These are phyloP conservation scores for Saturnispora silvae DNA, from an alignment of 805 yeast species.

Conservation along the genomic window DNA sequence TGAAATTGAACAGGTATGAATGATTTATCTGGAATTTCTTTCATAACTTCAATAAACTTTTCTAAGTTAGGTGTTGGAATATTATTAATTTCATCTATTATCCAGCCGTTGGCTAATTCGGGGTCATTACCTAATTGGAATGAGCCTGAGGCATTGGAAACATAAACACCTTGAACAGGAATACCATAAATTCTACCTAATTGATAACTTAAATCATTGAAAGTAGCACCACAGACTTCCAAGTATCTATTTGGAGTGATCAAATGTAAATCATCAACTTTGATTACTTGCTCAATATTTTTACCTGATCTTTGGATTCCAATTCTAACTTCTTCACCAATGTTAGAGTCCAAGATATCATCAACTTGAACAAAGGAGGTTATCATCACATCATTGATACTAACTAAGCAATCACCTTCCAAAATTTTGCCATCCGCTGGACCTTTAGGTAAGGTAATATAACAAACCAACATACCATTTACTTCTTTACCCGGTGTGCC, in stretches of 20 bases:
- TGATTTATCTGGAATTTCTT: conserved; percentile 61
- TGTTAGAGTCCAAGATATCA: conserved; percentile 62
- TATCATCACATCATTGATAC: conserved; percentile 55
- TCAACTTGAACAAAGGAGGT: conserved; percentile 74
- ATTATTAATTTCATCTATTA: conserved; percentile 69
- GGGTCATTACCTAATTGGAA: conserved; percentile 43
- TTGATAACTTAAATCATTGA: conserved; percentile 80
- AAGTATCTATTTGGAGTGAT: conserved; percentile 78
- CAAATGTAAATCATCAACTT: conserved; percentile 65
- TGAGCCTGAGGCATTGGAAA: conserved; percentile 68
- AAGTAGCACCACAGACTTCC: conserved; percentile 77
- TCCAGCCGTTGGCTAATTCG: conserved; percentile 67
- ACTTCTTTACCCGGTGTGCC: conserved; percentile 49
- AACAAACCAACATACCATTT: conserved; percentile 77
- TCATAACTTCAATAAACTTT: conserved; percentile 69
- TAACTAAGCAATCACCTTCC: conserved; percentile 79
- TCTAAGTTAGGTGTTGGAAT: conserved; percentile 65
- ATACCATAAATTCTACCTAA: conserved; percentile 76
- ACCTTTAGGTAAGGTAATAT: conserved; percentile 71
- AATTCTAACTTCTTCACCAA: conserved; percentile 48
- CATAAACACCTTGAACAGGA: conserved; percentile 76
- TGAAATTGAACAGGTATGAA: conserved; percentile 63
- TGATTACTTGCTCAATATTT: conserved; percentile 37
- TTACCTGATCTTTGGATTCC: conserved; percentile 68
- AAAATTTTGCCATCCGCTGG: conserved; percentile 64